phyloP scores from a whole-genome alignment of 2,329 filamentous ascomycete genomes.

The Ophiocordyceps camponoti-leonardi region DNA sequence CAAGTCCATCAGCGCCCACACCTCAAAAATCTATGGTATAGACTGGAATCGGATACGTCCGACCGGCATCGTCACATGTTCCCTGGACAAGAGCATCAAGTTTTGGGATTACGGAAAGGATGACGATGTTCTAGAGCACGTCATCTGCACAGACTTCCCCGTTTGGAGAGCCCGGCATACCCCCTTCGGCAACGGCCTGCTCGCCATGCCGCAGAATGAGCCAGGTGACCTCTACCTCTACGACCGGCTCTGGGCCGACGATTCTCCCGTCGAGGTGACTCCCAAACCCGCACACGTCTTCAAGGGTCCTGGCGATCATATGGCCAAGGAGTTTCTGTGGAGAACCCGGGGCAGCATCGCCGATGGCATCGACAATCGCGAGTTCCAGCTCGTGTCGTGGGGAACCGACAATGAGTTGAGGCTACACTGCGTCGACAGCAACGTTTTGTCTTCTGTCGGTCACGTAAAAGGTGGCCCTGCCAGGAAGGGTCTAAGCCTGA shows the following conservation, averaged over 20 bases:
- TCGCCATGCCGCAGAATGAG: constrained; percentile 85
- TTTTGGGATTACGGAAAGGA: constrained; percentile 67
- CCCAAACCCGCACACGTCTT: constrained; percentile 39
- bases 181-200: constrained; percentile 68
- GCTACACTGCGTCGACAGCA: constrained; percentile 53
- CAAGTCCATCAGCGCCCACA: constrained; percentile 71
- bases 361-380: constrained; percentile 61
- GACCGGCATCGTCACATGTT: constrained; percentile 68
- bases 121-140: constrained; percentile 49
- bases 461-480: constrained; percentile 53
- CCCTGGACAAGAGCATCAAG: constrained; percentile 80
- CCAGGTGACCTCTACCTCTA: constrained; percentile 77
- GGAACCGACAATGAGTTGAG: constrained; percentile 71
- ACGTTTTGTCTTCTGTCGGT: constrained; percentile 50
- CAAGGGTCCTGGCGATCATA: constrained; percentile 41
- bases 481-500: constrained; percentile 49
- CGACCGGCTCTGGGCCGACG: constrained; percentile 37
- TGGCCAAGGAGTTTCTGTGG: constrained; percentile 89
- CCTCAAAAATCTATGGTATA: constrained; percentile 85
- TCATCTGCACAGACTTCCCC: constrained; percentile 69
- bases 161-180: constrained; percentile 86
- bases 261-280: constrained; percentile 24
- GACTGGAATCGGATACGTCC: constrained; percentile 77
- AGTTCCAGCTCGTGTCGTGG: constrained; percentile 90
- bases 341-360: constrained; percentile 53